These are phyloP conservation scores for Penicillium manginii DNA, from an alignment of 495 filamentous ascomycete species.

Conservation along the genomic window DNA sequence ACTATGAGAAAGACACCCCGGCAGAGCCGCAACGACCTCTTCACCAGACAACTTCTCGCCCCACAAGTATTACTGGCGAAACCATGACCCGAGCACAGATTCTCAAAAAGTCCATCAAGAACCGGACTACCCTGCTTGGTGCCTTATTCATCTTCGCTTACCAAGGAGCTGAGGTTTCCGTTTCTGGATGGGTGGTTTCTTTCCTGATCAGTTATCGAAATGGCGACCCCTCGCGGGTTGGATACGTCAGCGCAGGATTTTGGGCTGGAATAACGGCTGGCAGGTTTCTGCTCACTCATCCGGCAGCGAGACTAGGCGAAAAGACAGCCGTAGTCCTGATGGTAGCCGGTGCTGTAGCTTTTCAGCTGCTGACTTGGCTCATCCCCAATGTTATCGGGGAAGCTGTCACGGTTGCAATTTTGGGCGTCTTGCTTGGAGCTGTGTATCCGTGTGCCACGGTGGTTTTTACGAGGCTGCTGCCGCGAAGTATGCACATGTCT, in stretches of 20 bases:
- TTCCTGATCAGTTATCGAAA: constrained; percentile 73
- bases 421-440: constrained; percentile 79
- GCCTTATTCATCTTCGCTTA: constrained; percentile 82
- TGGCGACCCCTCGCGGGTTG: constrained; percentile 67
- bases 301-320: constrained; percentile 69
- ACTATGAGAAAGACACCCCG: constrained; percentile 56
- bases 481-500: constrained; percentile 64
- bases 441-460: constrained; percentile 73
- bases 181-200: constrained; percentile 82
- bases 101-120: constrained; percentile 54
- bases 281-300: constrained; percentile 66
- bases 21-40: constrained; percentile 34
- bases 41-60: constrained; percentile 41
- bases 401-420: constrained; percentile 68
- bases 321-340: constrained; percentile 65
- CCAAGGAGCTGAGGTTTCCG: constrained; percentile 76
- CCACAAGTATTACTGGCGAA: constrained; percentile 26
- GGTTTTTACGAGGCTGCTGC: constrained; percentile 66
- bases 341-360: constrained; percentile 59
- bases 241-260: constrained; percentile 83
- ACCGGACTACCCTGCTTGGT: constrained; percentile 66
- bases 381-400: constrained; percentile 73
- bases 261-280: constrained; percentile 80
- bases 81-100: constrained; percentile 72
- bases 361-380: constrained; percentile 76